Evolutionary conservation across 2,329 filamentous ascomycete species (phyloP), one percentile per base, ranked within the genome.

Genomic region (Lecanicillium sp.): DNA sequence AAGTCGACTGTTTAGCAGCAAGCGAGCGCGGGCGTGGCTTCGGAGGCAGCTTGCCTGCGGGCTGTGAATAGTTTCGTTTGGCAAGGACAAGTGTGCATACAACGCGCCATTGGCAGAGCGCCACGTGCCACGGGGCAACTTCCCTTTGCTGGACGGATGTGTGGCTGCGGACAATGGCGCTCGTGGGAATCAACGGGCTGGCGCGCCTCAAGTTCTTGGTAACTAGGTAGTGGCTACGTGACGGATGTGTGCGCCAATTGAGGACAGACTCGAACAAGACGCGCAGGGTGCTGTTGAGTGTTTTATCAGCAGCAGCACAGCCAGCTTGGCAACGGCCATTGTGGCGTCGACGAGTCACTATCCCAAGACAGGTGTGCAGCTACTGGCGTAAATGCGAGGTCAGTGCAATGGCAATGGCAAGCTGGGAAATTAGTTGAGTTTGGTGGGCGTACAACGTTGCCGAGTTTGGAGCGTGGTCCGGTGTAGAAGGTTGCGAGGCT

Each of bases 11-110:
- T 10, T n/a, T n/a, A n/a, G n/a, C n/a, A n/a, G n/a, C n/a, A n/a
- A n/a, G n/a, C n/a, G n/a, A n/a, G n/a, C n/a, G n/a, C n/a, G 7
- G 20, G 5, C 4, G 23, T 19, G 15, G 23, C n/a, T 2, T 15
- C 3, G 30, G 23, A 44, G 15, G 42, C 23, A 37, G 23, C 29
- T 19, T 14, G 38, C 4, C 37, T 38, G 43, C 33, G 33, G 33
- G 33, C 33, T 38, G 19, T 23, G 11, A 46, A 39, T 32, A 46
- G 35, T 33, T 7, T 32, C 11, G 14, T 39, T 45, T 44, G 41
- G 41, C 41, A 27, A 12, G 41, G 14, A 9, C 10, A 19, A 35
- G 41, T 17, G n/a, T 29, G 17, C 20, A 15, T 39, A 26, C 35
- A 17, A 19, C 15, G 5, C 24, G 29, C 23, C 21, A 33, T 32